Base-by-base conservation (phyloP, 208 protist genomes). In the Angomonas deanei region DNA sequence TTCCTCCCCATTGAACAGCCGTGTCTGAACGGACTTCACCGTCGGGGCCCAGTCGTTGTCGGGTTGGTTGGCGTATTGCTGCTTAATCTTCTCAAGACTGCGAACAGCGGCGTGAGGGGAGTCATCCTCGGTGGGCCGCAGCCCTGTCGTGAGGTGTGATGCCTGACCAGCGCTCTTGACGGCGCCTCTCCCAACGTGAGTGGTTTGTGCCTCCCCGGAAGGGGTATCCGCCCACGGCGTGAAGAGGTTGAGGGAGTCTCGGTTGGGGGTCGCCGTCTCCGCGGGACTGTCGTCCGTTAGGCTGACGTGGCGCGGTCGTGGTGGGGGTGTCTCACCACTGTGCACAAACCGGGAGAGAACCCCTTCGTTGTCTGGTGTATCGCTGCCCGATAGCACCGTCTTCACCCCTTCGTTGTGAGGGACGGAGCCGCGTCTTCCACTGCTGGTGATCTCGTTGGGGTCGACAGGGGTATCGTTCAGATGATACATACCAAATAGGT, bases 401-500 rank as follows among this genome's bases (percentile, higher is more conserved):
- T 65, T 56, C 13, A 62, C 42, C 19, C 42, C 42, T 50, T 50
- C 42, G 3, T 50, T 4, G 15, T 50, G 42, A 19, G 42, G 42
- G 15, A 50, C 42, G 23, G 42, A 50, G 42, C 42, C 42, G 19
- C 42, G 42, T 19, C 42, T 4, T 26, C 42, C 42, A n/a, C 42
- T 50, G 15, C 42, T 19, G 17, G 42, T 50, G 19, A 50, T 50
- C 17, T 61, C 70, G 13, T 65, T 64, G 36, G 70, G 58, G 15
- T 74, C 70, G 15, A 34, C 47, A 32, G 75, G 68, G 60, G 1
- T 30, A 64, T 76, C 21, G 15, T 57, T 57, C 32, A 59, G 68
- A 26, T 17, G 61, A 74, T 81, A 81, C 60, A 73, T 72, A 55
- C 80, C 80, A 39, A 82, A 80, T 1, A 87, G 70, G 42, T 82